Evolutionary conservation across 345 rosid genomes (phyloP), one percentile per base, ranked within the genome.

Genomic region (Limnanthes douglasii): DNA sequence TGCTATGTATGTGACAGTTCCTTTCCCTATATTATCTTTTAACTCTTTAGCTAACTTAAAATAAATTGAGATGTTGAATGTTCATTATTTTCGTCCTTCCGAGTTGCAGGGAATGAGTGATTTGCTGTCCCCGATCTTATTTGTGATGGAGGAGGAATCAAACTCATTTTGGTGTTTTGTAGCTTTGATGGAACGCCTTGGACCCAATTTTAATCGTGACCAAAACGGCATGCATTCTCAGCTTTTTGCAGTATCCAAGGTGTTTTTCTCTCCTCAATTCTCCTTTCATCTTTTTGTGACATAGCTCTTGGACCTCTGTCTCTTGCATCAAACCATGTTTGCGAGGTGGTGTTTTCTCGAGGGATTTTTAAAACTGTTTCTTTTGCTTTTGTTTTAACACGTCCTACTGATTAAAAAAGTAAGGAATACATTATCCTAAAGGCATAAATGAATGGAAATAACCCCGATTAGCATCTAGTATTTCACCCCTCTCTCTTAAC

Each of bases 201-300:
- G 94, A 31, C 93, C 99, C 57, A 92, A 92, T 59, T 92, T 85
- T 36, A 92, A 92, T 46, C 85, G 94, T 23, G 99, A 92, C 51
- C 94, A 92, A 51, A 92, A 57, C 59, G 99, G 99, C 56, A 81
- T 92, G 99, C 99, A 78, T 57, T 50, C 93, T 48, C 99, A 92
- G 49, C 99, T 92, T 34, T 78, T 78, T 73, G 96, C 99, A 45
- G 45, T 85, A 41, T 69, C 93, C 18, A 92, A 92, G 99, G 99
- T 90, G 37, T 46, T 27, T 48, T n/a, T 11, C 18, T 40, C 34
- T 29, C 16, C 34, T 27, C 1, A 3, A 36, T 5, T 23, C 12
- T 43, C 21, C 12, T 7, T 40, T 10, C 14, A 12, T 33, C 0
- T 8, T 40, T 22, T 30, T 10, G 5, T 30, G n/a, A 12, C 15